Conservation (phyloP, 106 monocot genomes). For the Dactylorhiza incarnata region DNA sequence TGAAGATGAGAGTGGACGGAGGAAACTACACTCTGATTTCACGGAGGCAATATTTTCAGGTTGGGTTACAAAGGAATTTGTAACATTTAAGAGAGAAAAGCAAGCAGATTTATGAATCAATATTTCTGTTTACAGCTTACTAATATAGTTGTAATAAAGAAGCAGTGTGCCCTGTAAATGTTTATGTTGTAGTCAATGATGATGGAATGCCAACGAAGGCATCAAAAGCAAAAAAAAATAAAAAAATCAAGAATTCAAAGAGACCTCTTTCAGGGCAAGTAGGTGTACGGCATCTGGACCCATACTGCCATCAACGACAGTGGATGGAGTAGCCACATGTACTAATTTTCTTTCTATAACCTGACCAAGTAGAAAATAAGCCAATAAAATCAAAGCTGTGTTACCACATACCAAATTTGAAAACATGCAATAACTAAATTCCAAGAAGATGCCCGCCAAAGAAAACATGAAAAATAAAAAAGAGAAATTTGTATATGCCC, state of each 20-base stretch:
- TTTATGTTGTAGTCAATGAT: neutral
- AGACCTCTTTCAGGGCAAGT: constrained; percentile 78
- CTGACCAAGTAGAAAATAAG: constrained; percentile 22
- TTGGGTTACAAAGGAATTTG: no score
- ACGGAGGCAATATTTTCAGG: no score
- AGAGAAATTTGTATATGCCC: neutral
- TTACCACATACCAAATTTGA: neutral
- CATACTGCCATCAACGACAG: constrained; percentile 37
- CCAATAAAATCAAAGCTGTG: neutral
- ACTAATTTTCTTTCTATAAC: constrained; percentile 83
- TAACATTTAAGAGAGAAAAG: neutral
- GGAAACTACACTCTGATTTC: no score
- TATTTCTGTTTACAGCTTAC: neutral
- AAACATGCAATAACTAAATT: neutral
- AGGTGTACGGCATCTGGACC: constrained; percentile 83
- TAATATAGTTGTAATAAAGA: neutral
- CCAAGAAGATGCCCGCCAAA: neutral
- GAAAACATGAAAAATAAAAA: neutral
- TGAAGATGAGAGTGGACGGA: no score
- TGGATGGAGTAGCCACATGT: constrained; percentile 71
- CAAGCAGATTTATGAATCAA: neutral
- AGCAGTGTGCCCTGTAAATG: neutral
- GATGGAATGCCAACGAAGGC: neutral
- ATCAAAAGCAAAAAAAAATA: constrained; percentile 1
- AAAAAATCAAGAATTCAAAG: constrained; percentile 5